A percentile compares a stretch with the other conserved stretches of the same genome.
Evolutionary conservation across 75 land plant species (phyloP).

Genomic region (Adiantum capillusveneris): DNA sequence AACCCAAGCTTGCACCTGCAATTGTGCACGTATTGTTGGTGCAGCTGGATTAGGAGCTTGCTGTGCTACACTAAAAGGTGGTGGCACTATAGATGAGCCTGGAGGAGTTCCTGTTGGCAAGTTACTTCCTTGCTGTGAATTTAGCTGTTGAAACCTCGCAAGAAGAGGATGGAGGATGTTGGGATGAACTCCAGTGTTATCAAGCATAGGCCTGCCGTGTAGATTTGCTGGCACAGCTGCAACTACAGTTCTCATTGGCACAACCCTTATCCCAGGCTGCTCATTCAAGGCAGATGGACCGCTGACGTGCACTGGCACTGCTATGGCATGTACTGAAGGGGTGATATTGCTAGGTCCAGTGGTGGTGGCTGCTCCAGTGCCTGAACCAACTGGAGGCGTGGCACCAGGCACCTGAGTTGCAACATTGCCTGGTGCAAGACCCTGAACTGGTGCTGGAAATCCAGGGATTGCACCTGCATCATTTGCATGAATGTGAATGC

Average conservation of each 20-base stretch:
- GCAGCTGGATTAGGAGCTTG: conserved; percentile 1
- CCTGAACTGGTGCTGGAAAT: conserved; percentile 7
- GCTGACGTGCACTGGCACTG: conserved; percentile 11
- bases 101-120: not conserved
- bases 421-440: not conserved
- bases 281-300: conserved; percentile 16
- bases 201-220: conserved; percentile 13
- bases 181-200: conserved; percentile 20
- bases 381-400: not conserved
- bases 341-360: not conserved
- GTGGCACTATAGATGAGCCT: not conserved
- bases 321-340: conserved; percentile 3
- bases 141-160: conserved; percentile 49
- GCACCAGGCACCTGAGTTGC: conserved; percentile 2
- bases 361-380: not conserved
- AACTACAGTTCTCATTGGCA: conserved; percentile 57
- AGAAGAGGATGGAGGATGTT: conserved; percentile 54
- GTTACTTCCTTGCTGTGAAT: too few relatives aligned
- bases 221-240: conserved; percentile 43
- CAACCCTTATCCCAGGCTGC: conserved; percentile 43
- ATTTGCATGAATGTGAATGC: conserved; percentile 23
- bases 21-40: conserved; percentile 1
- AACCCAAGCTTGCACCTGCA: conserved; percentile 10
- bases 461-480: conserved; percentile 5
- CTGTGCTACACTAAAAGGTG: not conserved